Conservation (phyloP, 2,329 filamentous ascomycete species). For the Eurotiales sp. region DNA sequence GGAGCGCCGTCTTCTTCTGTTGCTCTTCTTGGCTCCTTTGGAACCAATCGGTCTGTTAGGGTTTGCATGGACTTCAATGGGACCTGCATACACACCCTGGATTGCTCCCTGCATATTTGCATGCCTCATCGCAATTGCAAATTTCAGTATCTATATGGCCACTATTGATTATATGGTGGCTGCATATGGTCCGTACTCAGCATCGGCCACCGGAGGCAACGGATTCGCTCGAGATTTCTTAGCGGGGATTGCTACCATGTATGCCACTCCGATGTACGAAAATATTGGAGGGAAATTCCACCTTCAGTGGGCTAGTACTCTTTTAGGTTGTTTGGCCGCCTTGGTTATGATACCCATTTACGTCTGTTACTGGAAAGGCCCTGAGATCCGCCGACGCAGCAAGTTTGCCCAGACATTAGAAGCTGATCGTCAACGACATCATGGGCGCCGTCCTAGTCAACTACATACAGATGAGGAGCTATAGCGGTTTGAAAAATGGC, state of each 20-base stretch:
- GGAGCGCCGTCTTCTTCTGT: conserved; percentile 63
- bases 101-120: conserved; percentile 64
- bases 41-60: conserved; percentile 65
- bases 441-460: background rate
- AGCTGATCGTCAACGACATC: conserved; percentile 19
- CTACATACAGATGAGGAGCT: background rate
- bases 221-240: conserved; percentile 71
- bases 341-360: conserved; percentile 54
- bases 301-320: conserved; percentile 52
- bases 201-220: conserved; percentile 72
- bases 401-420: conserved; percentile 48
- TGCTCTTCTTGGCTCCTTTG: conserved; percentile 60
- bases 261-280: conserved; percentile 61
- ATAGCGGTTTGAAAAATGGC: background rate
- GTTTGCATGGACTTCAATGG: conserved; percentile 65
- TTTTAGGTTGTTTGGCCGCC: conserved; percentile 50
- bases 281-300: conserved; percentile 44
- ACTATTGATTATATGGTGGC: conserved; percentile 76
- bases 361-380: conserved; percentile 55
- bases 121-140: conserved; percentile 66
- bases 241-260: conserved; percentile 67
- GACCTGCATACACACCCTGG: conserved; percentile 63
- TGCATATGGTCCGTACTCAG: conserved; percentile 68
- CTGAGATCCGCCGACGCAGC: conserved; percentile 48
- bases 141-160: conserved; percentile 71